phyloP scores from a whole-genome alignment of 192 early-diverging fungal species.

The Backusella luteola region DNA sequence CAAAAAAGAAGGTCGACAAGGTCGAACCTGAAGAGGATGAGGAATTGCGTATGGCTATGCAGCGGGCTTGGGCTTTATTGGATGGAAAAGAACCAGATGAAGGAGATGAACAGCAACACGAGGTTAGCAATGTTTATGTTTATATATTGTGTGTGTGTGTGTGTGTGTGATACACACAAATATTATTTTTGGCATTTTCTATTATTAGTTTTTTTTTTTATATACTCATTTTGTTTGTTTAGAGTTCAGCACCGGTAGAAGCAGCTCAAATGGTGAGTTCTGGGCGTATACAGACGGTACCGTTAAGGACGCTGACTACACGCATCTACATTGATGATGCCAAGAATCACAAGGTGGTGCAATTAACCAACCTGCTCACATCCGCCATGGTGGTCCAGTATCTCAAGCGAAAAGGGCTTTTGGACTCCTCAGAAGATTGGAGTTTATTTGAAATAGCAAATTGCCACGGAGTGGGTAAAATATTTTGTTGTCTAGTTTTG shows the following conservation, averaged over 20 bases:
- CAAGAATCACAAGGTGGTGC: conserved; percentile 71
- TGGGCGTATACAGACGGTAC: conserved; percentile 13
- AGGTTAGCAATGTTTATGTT: background rate
- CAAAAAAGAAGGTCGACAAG: background rate
- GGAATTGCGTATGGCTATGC: conserved; percentile 19
- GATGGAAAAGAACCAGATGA: background rate
- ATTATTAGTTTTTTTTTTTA: background rate
- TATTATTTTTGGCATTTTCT: background rate
- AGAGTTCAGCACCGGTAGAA: background rate
- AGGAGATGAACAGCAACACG: background rate
- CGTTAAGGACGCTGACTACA: conserved; percentile 58
- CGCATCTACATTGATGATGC: conserved; percentile 90
- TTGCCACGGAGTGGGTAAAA: conserved; percentile 71
- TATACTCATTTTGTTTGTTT: background rate
- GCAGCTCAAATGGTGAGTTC: conserved; percentile 6
- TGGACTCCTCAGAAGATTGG: conserved; percentile 64
- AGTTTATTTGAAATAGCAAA: conserved; percentile 90
- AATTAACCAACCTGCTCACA: conserved; percentile 72
- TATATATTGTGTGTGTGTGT: background rate
- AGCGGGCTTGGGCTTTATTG: conserved; percentile 26
- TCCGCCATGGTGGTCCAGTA: conserved; percentile 71
- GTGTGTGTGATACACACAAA: background rate
- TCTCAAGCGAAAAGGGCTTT: conserved; percentile 59
- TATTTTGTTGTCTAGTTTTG: background rate
- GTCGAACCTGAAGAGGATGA: conserved; percentile 11